Conservation (phyloP, 2,329 filamentous ascomycete species). For the Pseudomassariella vexata region DNA sequence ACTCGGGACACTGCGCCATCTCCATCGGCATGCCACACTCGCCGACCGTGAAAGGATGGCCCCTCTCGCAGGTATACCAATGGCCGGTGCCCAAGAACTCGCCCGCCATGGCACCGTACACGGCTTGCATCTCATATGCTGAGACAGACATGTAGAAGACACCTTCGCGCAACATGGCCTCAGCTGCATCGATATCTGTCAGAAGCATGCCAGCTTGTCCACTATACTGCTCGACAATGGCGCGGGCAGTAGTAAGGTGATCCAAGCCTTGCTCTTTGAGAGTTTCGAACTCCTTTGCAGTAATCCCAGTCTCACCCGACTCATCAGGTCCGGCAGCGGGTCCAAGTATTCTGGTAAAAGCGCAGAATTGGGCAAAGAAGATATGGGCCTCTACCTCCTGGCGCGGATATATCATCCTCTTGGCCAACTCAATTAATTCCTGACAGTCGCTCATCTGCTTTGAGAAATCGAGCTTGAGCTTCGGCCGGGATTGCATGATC, state of each 20-base stretch:
- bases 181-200: conserved; percentile 39
- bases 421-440: conserved; percentile 31
- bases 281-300: neutral
- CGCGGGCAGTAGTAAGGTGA: conserved; percentile 14
- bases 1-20: conserved; percentile 55
- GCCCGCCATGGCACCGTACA: conserved; percentile 44
- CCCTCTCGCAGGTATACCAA: conserved; percentile 55
- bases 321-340: conserved; percentile 1
- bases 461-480: neutral
- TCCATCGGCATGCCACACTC: conserved; percentile 65
- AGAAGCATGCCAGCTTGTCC: conserved; percentile 26
- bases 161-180: conserved; percentile 37
- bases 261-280: conserved; percentile 5
- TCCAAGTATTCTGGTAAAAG: conserved; percentile 28
- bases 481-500: neutral
- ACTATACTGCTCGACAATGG: conserved; percentile 11
- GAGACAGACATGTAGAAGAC: conserved; percentile 44
- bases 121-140: conserved; percentile 42
- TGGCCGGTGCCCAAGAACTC: conserved; percentile 50
- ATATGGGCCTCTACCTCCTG: conserved; percentile 43
- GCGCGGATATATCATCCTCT: conserved; percentile 21
- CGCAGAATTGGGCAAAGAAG: conserved; percentile 39
- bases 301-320: neutral
- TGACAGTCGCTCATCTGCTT: conserved; percentile 27
- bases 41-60: conserved; percentile 57